A percentile compares a stretch with the other conserved stretches of the same genome.
Conservation (phyloP, 1,284 basidiomycete species). For the Trichosporon sp. region DNA sequence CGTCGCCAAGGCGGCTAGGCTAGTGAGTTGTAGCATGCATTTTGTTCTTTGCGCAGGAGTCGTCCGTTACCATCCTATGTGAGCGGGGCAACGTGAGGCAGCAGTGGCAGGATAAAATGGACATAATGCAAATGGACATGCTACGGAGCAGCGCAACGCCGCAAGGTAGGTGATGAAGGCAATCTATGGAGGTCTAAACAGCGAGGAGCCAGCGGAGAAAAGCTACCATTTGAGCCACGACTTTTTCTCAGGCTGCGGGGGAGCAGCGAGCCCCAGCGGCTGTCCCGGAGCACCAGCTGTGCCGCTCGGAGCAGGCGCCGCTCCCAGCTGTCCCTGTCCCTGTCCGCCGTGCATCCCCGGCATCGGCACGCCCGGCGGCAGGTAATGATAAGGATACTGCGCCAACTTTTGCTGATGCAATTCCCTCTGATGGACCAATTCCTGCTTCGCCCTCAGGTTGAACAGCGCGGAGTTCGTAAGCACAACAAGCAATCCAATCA, state of each 20-base stretch:
- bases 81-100: too few species aligned
- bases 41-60: not conserved
- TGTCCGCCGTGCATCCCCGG: not conserved
- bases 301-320: too few species aligned
- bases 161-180: not conserved
- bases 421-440: constrained; percentile 12
- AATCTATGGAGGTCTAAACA: not conserved
- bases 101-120: not conserved
- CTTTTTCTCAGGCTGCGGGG: not conserved
- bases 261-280: not conserved
- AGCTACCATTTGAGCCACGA: not conserved
- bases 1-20: not conserved
- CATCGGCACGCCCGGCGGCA: not conserved
- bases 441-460: constrained; percentile 45
- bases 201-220: not conserved
- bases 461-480: constrained; percentile 75
- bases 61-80: too few species aligned
- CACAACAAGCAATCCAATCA: constrained; percentile 69
- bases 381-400: not conserved
- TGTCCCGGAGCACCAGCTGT: too few species aligned
- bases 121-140: not conserved
- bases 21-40: constrained; percentile 10
- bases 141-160: not conserved
- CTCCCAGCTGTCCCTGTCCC: not conserved
- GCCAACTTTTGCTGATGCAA: not conserved